These are phyloP conservation scores for Fagopyrum homotropicum DNA, from an alignment of 148 eudicot species.

Conservation along the genomic window DNA sequence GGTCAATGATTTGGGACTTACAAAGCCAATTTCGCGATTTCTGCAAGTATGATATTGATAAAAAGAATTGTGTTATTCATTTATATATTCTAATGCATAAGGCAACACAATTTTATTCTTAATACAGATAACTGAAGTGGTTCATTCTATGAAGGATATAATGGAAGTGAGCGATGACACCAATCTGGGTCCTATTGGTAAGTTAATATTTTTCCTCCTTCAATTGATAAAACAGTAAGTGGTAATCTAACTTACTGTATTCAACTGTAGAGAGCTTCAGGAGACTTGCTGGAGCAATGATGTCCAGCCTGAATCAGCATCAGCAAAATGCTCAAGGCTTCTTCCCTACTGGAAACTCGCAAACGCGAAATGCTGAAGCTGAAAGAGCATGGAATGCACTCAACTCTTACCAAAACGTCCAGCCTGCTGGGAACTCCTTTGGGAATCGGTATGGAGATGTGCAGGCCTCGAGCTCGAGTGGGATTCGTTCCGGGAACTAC, in stretches of 20 bases:
- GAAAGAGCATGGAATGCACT: conserved; percentile 1
- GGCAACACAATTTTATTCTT: background rate
- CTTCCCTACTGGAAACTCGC: background rate
- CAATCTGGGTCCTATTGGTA: conserved; percentile 54
- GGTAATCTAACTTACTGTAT: background rate
- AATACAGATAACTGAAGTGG: conserved; percentile 39
- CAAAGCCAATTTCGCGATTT: conserved; percentile 36
- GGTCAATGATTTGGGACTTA: conserved; percentile 51
- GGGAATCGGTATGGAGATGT: background rate
- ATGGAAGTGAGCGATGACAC: conserved; percentile 27
- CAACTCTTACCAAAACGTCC: background rate
- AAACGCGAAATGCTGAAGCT: background rate
- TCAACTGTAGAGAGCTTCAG: conserved; percentile 28
- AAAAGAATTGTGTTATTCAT: background rate
- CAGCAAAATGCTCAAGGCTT: conserved; percentile 8
- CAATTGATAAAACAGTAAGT: background rate
- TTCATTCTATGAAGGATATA: conserved; percentile 44
- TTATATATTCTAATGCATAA: background rate
- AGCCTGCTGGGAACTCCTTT: background rate
- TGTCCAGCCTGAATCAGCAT: background rate
- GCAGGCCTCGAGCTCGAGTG: background rate
- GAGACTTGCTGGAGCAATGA: conserved; percentile 8
- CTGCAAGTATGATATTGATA: conserved; percentile 38
- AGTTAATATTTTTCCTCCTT: background rate
- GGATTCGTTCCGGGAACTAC: background rate